A percentile compares a stretch with the other conserved stretches of the same genome.
Conservation (phyloP, 108 stramenopile genomes). For the Cyclotella sp. region DNA sequence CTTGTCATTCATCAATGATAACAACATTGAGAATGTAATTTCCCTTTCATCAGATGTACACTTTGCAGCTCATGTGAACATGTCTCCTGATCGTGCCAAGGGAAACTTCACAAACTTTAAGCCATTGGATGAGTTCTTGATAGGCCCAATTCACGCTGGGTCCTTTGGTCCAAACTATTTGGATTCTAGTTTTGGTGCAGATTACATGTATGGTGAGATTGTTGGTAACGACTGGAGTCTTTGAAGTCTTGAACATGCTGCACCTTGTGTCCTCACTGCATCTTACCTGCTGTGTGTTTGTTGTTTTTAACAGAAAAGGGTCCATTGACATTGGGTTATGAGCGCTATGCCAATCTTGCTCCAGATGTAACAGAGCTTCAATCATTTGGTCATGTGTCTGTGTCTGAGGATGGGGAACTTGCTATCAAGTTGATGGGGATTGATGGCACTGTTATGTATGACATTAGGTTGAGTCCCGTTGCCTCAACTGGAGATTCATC, state of each 20-base stretch:
- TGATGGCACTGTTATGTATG: constrained; percentile 40
- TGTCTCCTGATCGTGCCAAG: constrained; percentile 39
- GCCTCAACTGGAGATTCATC: background rate
- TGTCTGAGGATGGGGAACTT: constrained; percentile 40
- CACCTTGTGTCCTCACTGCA: background rate
- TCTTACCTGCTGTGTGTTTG: background rate
- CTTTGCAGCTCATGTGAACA: constrained; percentile 50
- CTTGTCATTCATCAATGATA: constrained; percentile 34
- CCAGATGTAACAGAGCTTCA: constrained; percentile 39
- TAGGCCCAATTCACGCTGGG: constrained; percentile 51
- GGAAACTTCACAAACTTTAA: constrained; percentile 45
- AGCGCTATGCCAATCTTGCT: constrained; percentile 46
- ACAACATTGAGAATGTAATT: constrained; percentile 40
- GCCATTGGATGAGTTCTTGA: constrained; percentile 50
- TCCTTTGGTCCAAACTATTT: constrained; percentile 51
- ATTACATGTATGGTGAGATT: constrained; percentile 39
- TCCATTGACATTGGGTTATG: constrained; percentile 44
- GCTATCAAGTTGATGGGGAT: constrained; percentile 52
- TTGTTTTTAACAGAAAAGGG: constrained; percentile 11
- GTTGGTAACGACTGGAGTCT: too few relatives aligned
- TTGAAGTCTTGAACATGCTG: background rate
- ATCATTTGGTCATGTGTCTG: constrained; percentile 55
- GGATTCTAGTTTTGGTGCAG: constrained; percentile 51
- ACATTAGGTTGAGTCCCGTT: constrained; percentile 26
- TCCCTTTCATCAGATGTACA: constrained; percentile 55